These are phyloP conservation scores for Tricladium varicosporioides DNA, from an alignment of 2,329 filamentous ascomycete species.

Conservation along the genomic window DNA sequence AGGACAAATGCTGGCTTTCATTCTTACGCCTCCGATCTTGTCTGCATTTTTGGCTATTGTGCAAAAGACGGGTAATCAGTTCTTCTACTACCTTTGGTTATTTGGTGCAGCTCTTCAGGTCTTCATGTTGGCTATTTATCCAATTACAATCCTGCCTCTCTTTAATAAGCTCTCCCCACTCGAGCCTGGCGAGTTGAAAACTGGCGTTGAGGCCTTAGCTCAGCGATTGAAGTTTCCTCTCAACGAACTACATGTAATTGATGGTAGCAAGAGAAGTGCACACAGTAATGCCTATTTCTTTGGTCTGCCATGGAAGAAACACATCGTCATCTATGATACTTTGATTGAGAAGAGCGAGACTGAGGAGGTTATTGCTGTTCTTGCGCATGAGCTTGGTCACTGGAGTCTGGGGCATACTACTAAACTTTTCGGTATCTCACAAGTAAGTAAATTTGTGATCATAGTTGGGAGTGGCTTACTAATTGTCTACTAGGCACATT, in stretches of 20 bases:
- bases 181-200: constrained; percentile 82
- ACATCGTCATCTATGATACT: constrained; percentile 99
- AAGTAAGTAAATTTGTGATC: constrained; percentile 49
- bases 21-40: constrained; percentile 82
- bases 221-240: constrained; percentile 86
- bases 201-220: constrained; percentile 80
- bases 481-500: constrained; percentile 64
- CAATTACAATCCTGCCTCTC: constrained; percentile 86
- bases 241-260: constrained; percentile 90
- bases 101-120: constrained; percentile 88
- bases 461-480: constrained; percentile 18
- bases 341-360: constrained; percentile 92
- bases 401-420: constrained; percentile 97
- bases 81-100: constrained; percentile 98
- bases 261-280: constrained; percentile 82
- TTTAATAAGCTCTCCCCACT: constrained; percentile 98
- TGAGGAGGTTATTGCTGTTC: constrained; percentile 88
- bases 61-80: constrained; percentile 86
- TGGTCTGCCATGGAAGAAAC: constrained; percentile 98
- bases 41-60: constrained; percentile 92
- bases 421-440: constrained; percentile 80
- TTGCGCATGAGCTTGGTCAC: constrained; percentile 94
- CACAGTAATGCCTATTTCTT: constrained; percentile 97
- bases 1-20: constrained; percentile 76
- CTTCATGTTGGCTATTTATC: constrained; percentile 94